A percentile compares a stretch with the other conserved stretches of the same genome.
Conservation (phyloP, 2,329 filamentous ascomycete genomes). For the Fusarium longipes region DNA sequence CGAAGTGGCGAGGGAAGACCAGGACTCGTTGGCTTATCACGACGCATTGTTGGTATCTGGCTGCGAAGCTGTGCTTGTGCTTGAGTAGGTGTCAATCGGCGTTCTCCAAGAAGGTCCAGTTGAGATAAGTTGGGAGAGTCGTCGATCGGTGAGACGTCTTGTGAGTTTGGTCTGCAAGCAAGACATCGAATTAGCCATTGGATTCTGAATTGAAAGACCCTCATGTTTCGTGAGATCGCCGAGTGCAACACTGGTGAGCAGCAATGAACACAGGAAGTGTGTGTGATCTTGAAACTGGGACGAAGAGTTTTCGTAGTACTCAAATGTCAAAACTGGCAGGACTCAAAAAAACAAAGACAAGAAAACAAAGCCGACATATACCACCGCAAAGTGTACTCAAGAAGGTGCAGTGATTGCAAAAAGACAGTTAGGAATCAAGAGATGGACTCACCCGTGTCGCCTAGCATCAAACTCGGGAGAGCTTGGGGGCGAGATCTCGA, state of each 20-base stretch:
- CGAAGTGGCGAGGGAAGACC: constrained; percentile 53
- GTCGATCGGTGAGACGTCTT: constrained; percentile 66
- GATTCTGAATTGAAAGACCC: constrained; percentile 13
- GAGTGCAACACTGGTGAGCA: background rate
- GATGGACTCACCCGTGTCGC: constrained; percentile 56
- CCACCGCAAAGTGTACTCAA: constrained; percentile 25
- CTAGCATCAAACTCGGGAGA: constrained; percentile 61
- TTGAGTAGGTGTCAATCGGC: constrained; percentile 29
- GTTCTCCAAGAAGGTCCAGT: constrained; percentile 36
- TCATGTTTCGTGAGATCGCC: constrained; percentile 21
- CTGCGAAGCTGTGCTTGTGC: constrained; percentile 46
- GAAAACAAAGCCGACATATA: constrained; percentile 3
- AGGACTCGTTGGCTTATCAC: constrained; percentile 60
- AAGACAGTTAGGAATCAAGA: constrained; percentile 1
- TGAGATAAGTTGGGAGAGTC: constrained; percentile 55
- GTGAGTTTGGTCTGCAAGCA: constrained; percentile 42
- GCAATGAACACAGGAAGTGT: background rate
- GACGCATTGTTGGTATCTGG: constrained; percentile 65
- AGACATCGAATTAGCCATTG: constrained; percentile 41
- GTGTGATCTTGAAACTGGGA: background rate
- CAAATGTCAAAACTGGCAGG: background rate
- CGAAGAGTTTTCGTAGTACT: background rate
- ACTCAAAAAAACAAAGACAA: background rate
- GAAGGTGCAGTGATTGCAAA: constrained; percentile 5
- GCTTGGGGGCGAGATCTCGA: constrained; percentile 67